Conservation (phyloP, 2,329 filamentous ascomycete genomes). For the Xylaria sp. region DNA sequence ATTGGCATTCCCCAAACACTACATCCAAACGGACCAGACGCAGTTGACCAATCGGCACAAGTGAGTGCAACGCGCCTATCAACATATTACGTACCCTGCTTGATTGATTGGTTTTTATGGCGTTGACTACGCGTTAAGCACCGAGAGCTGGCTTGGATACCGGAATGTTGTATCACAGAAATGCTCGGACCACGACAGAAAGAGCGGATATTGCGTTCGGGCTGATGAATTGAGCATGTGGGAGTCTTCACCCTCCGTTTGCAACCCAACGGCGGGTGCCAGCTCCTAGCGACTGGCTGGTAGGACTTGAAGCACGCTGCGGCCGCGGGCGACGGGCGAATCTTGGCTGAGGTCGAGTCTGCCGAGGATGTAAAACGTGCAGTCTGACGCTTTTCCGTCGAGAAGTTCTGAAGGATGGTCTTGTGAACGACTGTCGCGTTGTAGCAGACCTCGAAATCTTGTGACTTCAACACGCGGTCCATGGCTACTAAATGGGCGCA, state of each 20-base stretch:
- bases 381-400: conserved; percentile 8
- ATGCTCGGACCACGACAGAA: neutral
- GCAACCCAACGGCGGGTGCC: neutral
- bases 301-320: neutral
- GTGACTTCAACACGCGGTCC: neutral
- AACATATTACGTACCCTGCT: no score
- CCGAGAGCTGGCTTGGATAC: no score
- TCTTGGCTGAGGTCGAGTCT: conserved; percentile 14
- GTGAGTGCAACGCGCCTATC: no score
- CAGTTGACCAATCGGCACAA: no score
- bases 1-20: conserved; percentile 36
- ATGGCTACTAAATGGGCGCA: neutral
- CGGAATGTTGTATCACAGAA: no score
- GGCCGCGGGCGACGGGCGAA: neutral
- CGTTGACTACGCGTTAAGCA: no score
- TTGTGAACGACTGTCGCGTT: neutral
- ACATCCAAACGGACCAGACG: no score
- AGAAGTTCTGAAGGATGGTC: neutral
- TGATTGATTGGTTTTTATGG: no score
- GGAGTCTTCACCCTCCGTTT: conserved; percentile 9
- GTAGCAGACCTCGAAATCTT: conserved; percentile 3
- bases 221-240: neutral
- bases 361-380: conserved; percentile 3
- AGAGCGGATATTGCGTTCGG: neutral
- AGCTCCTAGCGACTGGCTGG: conserved; percentile 1